Percentiles rank a stretch among this genome's conserved stretches.
These are phyloP conservation scores for Parachaetomium inaequale DNA, from an alignment of 495 filamentous ascomycete species.

Conservation along the genomic window DNA sequence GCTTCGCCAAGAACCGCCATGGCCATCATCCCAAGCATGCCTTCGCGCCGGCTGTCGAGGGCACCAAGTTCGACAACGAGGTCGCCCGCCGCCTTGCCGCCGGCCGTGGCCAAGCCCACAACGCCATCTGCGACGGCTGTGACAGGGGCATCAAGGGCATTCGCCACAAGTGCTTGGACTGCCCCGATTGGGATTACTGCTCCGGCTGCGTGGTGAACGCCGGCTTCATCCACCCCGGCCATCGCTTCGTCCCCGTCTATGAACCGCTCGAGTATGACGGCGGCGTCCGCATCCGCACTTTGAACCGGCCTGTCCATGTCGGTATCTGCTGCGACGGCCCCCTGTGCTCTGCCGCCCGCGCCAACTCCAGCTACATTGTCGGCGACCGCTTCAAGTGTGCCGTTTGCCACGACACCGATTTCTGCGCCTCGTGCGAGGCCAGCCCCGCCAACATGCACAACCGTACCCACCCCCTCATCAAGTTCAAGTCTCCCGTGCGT, in stretches of 20 bases:
- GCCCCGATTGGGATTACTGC: conserved; percentile 98
- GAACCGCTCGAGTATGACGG: conserved; percentile 61
- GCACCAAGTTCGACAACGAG: conserved; percentile 51
- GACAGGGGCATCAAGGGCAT: conserved; percentile 84
- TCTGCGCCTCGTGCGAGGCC: conserved; percentile 93
- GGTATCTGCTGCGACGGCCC: conserved; percentile 97
- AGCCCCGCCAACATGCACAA: conserved; percentile 82
- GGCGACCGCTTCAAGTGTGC: conserved; percentile 96
- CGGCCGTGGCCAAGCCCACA: conserved; percentile 79
- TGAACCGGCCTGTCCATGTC: conserved; percentile 57
- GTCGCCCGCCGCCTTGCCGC: conserved; percentile 64
- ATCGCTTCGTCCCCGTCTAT: conserved; percentile 89
- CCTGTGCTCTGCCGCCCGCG: conserved; percentile 63
- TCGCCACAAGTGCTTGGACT: conserved; percentile 95
- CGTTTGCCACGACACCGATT: conserved; percentile 92
- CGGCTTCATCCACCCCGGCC: conserved; percentile 65
- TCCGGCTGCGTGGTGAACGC: conserved; percentile 67
- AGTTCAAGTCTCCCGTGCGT: conserved; percentile 91
- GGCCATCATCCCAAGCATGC: conserved; percentile 90
- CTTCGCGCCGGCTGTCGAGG: conserved; percentile 63
- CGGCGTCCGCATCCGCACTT: conserved; percentile 30
- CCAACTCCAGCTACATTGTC: conserved; percentile 62
- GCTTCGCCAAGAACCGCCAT: conserved; percentile 71
- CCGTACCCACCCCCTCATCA: conserved; percentile 90
- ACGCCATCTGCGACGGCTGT: conserved; percentile 92